phyloP scores from a whole-genome alignment of 2,329 filamentous ascomycete genomes.

The Talaromyces sp. region DNA sequence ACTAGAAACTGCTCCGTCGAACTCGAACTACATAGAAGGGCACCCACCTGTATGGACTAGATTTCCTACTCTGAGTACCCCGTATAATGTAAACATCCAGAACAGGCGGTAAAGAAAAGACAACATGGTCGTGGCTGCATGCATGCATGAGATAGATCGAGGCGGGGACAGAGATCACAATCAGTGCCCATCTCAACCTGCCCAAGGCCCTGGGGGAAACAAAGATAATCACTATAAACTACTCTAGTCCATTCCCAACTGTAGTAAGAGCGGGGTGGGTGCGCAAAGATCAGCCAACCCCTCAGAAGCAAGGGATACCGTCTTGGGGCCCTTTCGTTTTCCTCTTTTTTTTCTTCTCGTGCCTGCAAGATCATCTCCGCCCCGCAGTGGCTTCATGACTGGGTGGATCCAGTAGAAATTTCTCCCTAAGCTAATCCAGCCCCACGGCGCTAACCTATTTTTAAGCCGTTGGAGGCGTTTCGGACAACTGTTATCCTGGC shows the following conservation, averaged over 20 bases:
- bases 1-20: too few relatives aligned
- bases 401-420: slow-evolving; percentile 13
- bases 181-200: neutral
- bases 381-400: slow-evolving; percentile 21
- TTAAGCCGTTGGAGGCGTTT: slow-evolving; percentile 11
- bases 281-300: neutral
- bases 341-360: slow-evolving; percentile 10
- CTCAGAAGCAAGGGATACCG: slow-evolving; percentile 13
- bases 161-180: neutral
- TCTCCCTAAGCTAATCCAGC: slow-evolving; percentile 21
- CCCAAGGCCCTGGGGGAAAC: too few relatives aligned
- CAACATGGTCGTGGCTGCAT: slow-evolving; percentile 15
- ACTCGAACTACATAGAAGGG: too few relatives aligned
- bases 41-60: too few relatives aligned
- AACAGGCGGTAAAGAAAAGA: slow-evolving; percentile 23
- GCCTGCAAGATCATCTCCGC: slow-evolving; percentile 29
- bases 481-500: slow-evolving; percentile 3
- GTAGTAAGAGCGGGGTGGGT: neutral
- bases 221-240: too few relatives aligned
- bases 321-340: neutral
- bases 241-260: too few relatives aligned
- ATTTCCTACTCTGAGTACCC: too few relatives aligned
- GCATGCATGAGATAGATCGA: slow-evolving; percentile 25
- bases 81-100: too few relatives aligned
- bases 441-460: slow-evolving; percentile 16